A percentile compares a stretch with the other conserved stretches of the same genome.
Evolutionary conservation across 768 basidiomycete genomes (phyloP).

Genomic region (Trametes meyenii): DNA sequence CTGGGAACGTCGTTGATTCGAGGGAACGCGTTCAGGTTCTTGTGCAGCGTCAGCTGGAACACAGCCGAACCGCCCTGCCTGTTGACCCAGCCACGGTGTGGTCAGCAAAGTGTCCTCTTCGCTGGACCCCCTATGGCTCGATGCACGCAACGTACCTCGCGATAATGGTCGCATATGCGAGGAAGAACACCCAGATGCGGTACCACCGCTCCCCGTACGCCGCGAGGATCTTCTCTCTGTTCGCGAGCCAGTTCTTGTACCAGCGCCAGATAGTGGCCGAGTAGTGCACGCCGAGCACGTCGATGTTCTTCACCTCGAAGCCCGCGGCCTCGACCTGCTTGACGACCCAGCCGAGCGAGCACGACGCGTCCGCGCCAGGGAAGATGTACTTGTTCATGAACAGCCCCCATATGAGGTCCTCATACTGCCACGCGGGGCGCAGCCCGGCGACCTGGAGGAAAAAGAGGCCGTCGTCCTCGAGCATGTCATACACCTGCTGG

Average conservation of each 20-base stretch:
- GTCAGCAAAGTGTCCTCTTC: constrained; percentile 7
- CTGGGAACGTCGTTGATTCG: constrained; percentile 83
- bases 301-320: constrained; percentile 95
- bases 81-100: neutral
- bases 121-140: neutral
- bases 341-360: constrained; percentile 95
- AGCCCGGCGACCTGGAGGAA: constrained; percentile 98
- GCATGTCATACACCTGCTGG: constrained; percentile 86
- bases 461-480: constrained; percentile 93
- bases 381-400: constrained; percentile 99
- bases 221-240: constrained; percentile 85
- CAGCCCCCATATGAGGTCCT: constrained; percentile 96
- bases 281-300: constrained; percentile 97
- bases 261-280: constrained; percentile 87
- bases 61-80: constrained; percentile 90
- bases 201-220: constrained; percentile 96
- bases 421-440: constrained; percentile 96
- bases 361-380: constrained; percentile 97
- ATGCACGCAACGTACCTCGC: constrained; percentile 52
- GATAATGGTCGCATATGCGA: constrained; percentile 87
- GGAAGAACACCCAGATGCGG: constrained; percentile 96
- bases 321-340: constrained; percentile 85
- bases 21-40: constrained; percentile 96
- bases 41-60: constrained; percentile 97
- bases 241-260: constrained; percentile 97